Base-by-base conservation (phyloP, 2,329 filamentous ascomycete genomes). In the Fusarium sp. region DNA sequence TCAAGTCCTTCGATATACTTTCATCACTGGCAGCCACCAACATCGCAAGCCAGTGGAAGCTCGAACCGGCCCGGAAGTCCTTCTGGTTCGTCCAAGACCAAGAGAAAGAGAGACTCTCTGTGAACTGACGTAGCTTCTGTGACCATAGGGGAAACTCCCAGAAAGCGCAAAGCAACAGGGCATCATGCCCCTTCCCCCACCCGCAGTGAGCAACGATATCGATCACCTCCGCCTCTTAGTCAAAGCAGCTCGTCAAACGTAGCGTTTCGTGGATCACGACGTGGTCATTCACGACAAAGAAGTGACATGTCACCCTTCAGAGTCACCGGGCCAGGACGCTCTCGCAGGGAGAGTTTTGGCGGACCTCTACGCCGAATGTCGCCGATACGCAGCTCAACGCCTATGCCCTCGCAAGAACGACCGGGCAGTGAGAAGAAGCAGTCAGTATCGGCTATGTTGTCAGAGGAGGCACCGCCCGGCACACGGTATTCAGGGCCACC, bases 21-120 rank as follows among this genome's bases (percentile, higher is more conserved):
- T 80, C 94, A 97, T 79, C 94, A 97, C 79, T 97, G 94, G 94
- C 93, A 95, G 66, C 94, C 94, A 49, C 94, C 94, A 18, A 88
- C 86, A 27, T 88, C 90, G 70, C 88, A 93, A 81, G 85, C 86
- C 71, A 86, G 88, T 66, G 83, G 86, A 68, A 83, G 86, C 79
- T 86, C 88, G 63, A 89, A 90, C 76, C 91, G 92, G 79, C 92
- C 92, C 68, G 89, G 88, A 77, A 92, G 92, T 70, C 92, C 93
- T 78, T 91, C 92, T 84, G 91, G 92, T 89, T 92, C 89, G 90
- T 90, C 85, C 81, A 88, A 84, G 79, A 81, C 81, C 78, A 87
- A 86, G 81, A 83, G 82, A 80, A 84, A 84, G 78, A 79, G 81
- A 79, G 82, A 83, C 65, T 82, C 81, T 75, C 77, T 81, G 65